A percentile compares a stretch with the other conserved stretches of the same genome.
Conservation (phyloP, 352 stramenopile species). For the Phytophthora tubulina region DNA sequence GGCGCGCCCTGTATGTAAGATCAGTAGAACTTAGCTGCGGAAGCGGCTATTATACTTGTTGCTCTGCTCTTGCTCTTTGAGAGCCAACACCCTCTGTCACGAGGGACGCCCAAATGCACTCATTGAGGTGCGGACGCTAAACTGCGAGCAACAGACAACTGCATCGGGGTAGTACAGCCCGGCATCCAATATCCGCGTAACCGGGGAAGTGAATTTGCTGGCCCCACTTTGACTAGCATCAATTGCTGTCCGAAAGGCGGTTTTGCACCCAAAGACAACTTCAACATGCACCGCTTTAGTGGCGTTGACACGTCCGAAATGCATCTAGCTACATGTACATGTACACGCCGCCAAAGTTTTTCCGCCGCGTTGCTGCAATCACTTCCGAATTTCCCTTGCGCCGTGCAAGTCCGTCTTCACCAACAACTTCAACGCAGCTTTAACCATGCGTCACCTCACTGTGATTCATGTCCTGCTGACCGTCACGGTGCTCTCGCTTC, state of each 20-base stretch:
- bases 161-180: not conserved
- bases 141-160: too few relatives aligned
- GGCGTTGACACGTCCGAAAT: not conserved
- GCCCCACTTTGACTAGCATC: not conserved
- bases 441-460: constrained; percentile 1
- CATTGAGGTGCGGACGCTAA: not conserved
- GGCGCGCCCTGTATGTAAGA: constrained; percentile 17
- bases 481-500: not conserved
- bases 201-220: constrained; percentile 22
- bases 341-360: not conserved
- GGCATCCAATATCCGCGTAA: not conserved
- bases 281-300: not conserved
- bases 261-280: constrained; percentile 12
- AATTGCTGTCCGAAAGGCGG: constrained; percentile 8
- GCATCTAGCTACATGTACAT: constrained; percentile 6
- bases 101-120: too few relatives aligned
- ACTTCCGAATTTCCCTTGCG: constrained; percentile 5
- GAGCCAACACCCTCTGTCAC: not conserved
- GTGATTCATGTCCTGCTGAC: not conserved
- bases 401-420: constrained; percentile 2
- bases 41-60: constrained; percentile 16
- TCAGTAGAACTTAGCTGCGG: constrained; percentile 28
- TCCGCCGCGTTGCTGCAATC: constrained; percentile 2
- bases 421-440: not conserved
- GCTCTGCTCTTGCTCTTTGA: constrained; percentile 21